Base-by-base conservation (phyloP, 371 early-diverging fungal species). In the Apophysomyces variabilis region DNA sequence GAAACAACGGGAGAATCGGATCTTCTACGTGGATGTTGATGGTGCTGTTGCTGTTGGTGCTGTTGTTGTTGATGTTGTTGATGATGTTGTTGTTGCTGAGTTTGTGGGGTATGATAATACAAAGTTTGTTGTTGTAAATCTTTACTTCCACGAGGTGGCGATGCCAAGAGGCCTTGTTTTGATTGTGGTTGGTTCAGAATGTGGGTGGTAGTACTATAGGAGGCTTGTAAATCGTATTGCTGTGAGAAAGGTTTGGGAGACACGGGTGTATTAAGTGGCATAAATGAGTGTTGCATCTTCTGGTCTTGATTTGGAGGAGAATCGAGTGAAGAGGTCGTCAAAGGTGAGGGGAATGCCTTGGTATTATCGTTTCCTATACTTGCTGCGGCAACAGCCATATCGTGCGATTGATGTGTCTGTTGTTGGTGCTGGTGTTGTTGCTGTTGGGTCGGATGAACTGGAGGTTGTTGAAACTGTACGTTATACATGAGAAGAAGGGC, bases 271-370 rank as follows among this genome's bases (percentile, higher is more conserved):
- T 72, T 66, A 5, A 13, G 26, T 32, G 66, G 43, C 67, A 73
- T 66, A n/a, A 66, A 67, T 58, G 64, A 67, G 36, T 68, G 62
- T 6, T 61, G 62, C 41, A 62, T 60, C n/a, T 62, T 60, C 13
- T 61, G 66, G 59, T 58, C 66, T 57, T 38, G 61, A 16, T 60
- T 65, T 32, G 79, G 76, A 18, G 79, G 76, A 14, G 79, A 79
- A 64, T 79, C 79, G 38, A 74, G 54, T 14, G 74, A 74, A 8
- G 79, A 70, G 5, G 69, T 67, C 35, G 79, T 76, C 37, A 79
- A 62, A 6, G 79, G 79, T 8, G 78, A 78, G 43, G 75, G 75
- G 61, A 78, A 71, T 5, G 70, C 66, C 16, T 66, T 64, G 50
- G 72, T 70, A 43, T 69, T 70, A 43, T 69, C 70, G 56, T 54